Conservation (phyloP, 2,329 filamentous ascomycete species). For the Claviceps sp. region DNA sequence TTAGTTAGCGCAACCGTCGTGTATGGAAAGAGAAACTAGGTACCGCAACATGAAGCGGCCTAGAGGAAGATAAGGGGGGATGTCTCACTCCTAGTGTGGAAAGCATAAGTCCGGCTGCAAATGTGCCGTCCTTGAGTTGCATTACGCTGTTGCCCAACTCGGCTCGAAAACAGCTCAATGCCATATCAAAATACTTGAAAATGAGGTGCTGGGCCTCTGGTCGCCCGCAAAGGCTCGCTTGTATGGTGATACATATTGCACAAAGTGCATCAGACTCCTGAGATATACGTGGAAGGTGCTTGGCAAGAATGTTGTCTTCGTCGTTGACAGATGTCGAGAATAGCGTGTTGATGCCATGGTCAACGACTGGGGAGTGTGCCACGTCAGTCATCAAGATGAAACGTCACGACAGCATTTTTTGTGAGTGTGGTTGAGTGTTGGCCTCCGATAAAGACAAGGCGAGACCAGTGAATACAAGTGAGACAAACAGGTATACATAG, state of each 20-base stretch:
- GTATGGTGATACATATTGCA: slow-evolving; percentile 1
- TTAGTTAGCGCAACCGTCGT: not conserved
- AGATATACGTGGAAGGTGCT: not conserved
- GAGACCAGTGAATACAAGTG: no score
- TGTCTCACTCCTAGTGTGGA: not conserved
- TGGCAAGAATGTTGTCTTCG: not conserved
- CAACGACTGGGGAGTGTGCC: not conserved
- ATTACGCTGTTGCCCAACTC: not conserved
- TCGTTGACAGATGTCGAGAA: slow-evolving; percentile 1
- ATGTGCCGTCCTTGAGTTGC: not conserved
- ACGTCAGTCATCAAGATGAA: not conserved
- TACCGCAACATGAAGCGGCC: no score
- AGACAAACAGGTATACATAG: not conserved
- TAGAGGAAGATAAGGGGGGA: no score
- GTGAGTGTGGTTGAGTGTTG: no score
- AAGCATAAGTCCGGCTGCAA: slow-evolving; percentile 1
- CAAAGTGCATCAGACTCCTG: not conserved
- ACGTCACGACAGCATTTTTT: no score
- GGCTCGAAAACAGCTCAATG: not conserved
- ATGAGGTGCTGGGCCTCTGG: not conserved
- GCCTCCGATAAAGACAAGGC: no score
- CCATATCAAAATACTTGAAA: not conserved
- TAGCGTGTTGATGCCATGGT: not conserved
- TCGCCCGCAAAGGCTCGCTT: not conserved
- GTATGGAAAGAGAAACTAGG: not conserved